These are phyloP conservation scores for Lophium mytilinum DNA, from an alignment of 495 filamentous ascomycete genomes.

Conservation along the genomic window DNA sequence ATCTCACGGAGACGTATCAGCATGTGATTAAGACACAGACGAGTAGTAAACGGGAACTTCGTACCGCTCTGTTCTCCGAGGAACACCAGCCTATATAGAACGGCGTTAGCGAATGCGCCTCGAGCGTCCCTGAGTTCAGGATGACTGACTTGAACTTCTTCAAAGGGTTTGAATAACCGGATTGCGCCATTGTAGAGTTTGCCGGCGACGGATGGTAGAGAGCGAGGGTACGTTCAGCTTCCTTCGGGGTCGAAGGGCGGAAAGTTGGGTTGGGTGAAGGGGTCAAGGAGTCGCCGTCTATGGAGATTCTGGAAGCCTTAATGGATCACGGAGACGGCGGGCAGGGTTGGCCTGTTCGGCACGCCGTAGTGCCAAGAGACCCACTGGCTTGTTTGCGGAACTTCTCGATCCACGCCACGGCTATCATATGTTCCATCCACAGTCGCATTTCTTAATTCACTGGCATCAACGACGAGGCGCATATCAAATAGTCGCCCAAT, in stretches of 20 bases:
- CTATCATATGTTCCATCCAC: too few relatives aligned
- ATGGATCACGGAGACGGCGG: background rate
- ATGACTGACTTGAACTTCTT: constrained; percentile 95
- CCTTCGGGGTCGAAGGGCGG: background rate
- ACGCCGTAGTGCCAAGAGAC: background rate
- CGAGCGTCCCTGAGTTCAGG: background rate
- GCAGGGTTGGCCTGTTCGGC: background rate
- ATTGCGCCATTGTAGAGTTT: constrained; percentile 44
- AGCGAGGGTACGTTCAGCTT: constrained; percentile 7
- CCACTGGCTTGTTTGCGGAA: too few relatives aligned
- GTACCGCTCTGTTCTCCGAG: constrained; percentile 96
- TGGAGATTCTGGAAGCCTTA: background rate
- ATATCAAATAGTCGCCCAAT: too few relatives aligned
- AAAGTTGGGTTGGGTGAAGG: background rate
- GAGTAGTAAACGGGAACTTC: constrained; percentile 17
- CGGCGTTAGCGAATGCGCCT: constrained; percentile 19
- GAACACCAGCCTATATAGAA: constrained; percentile 69
- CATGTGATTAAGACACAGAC: background rate
- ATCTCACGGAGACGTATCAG: constrained; percentile 19
- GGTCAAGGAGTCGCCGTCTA: background rate
- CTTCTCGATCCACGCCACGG: too few relatives aligned
- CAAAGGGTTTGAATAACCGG: constrained; percentile 93
- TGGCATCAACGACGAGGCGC: too few relatives aligned
- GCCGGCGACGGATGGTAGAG: constrained; percentile 1
- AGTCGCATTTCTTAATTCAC: too few relatives aligned